phyloP scores from a whole-genome alignment of 2,329 filamentous ascomycete genomes.

The Colletotrichum filicis region DNA sequence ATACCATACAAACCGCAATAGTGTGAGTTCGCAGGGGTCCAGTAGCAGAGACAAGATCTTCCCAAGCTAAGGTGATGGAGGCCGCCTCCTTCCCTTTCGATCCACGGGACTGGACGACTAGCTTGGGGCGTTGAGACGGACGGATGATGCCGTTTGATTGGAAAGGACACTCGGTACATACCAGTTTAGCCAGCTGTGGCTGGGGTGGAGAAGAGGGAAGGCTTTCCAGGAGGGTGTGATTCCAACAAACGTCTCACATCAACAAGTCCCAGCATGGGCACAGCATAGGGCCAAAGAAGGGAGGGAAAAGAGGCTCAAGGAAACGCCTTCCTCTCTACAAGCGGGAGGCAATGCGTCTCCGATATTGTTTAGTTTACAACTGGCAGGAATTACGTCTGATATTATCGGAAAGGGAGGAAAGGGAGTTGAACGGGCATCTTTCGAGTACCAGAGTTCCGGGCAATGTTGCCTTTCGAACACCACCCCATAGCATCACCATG shows the following conservation, averaged over 20 bases:
- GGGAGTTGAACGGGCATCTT: conserved; percentile 9
- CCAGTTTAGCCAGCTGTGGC: neutral
- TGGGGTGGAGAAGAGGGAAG: neutral
- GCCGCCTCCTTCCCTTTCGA: neutral
- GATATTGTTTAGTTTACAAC: neutral
- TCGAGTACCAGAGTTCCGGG: neutral
- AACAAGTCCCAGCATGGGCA: neutral
- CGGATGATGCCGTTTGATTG: neutral
- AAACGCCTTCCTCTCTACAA: neutral
- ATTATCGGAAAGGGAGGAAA: neutral
- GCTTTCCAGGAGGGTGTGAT: neutral
- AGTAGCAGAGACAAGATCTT: conserved; percentile 24
- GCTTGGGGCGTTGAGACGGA: neutral
- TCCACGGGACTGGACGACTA: neutral
- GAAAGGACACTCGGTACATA: neutral
- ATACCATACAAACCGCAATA: conserved; percentile 13
- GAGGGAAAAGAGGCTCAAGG: neutral
- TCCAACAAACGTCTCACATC: neutral
- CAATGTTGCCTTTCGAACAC: neutral
- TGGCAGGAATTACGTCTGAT: neutral
- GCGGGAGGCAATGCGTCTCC: neutral
- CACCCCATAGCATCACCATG: neutral
- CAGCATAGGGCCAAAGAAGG: neutral
- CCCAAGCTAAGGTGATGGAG: conserved; percentile 1
- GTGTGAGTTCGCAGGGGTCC: conserved; percentile 30